Evolutionary conservation across 352 stramenopile genomes (phyloP).

Genomic region (Phytopythium mirpurense): DNA sequence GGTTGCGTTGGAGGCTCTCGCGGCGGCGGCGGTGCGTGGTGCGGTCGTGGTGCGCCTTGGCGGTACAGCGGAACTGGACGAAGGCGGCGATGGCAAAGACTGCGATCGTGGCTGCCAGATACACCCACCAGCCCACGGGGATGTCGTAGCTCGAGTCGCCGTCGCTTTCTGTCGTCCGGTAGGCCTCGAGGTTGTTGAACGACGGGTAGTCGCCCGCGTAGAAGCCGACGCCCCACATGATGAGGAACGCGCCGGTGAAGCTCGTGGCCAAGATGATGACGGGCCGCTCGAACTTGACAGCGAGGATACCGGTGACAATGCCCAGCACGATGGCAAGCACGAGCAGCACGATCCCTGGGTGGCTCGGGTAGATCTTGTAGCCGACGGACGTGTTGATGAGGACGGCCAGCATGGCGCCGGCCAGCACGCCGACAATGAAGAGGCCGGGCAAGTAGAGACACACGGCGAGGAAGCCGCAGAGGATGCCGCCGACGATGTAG

Average conservation of each 20-base stretch:
- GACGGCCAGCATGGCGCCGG: conserved; percentile 21
- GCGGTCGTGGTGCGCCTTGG: conserved; percentile 15
- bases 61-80: conserved; percentile 33
- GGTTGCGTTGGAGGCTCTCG: neutral
- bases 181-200: conserved; percentile 38
- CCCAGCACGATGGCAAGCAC: conserved; percentile 37
- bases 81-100: conserved; percentile 31
- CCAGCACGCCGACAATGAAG: conserved; percentile 26
- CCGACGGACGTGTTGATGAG: conserved; percentile 24
- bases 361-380: conserved; percentile 22
- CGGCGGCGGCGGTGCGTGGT: neutral
- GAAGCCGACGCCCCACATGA: conserved; percentile 45
- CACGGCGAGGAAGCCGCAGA: conserved; percentile 23
- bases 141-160: conserved; percentile 32
- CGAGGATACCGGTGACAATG: conserved; percentile 28
- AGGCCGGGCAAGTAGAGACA: conserved; percentile 29
- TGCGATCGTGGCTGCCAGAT: conserved; percentile 33
- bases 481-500: conserved; percentile 27
- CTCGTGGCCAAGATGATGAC: conserved; percentile 48
- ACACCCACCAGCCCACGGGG: conserved; percentile 40
- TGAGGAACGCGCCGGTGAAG: conserved; percentile 37
- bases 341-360: conserved; percentile 33
- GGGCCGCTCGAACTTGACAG: conserved; percentile 45
- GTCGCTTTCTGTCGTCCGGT: conserved; percentile 17
- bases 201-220: conserved; percentile 54